These are phyloP conservation scores for Lachnellula willkommii DNA, from an alignment of 2,329 filamentous ascomycete genomes.

Conservation along the genomic window DNA sequence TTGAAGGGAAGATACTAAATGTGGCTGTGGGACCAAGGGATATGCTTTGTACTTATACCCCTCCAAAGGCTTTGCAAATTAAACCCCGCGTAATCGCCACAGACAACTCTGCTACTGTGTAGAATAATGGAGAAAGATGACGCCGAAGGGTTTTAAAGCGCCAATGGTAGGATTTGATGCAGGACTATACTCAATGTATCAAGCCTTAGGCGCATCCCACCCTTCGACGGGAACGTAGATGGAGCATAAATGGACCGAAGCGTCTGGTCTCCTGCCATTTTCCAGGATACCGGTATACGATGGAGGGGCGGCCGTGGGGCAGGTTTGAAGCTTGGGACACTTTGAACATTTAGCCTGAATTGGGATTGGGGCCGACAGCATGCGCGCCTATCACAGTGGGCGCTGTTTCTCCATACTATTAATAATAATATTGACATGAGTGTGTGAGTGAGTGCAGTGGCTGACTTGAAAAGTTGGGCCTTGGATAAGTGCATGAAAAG, in stretches of 20 bases:
- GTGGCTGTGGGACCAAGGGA: constrained; percentile 6
- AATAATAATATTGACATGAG: background rate
- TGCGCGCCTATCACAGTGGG: constrained; percentile 10
- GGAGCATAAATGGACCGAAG: background rate
- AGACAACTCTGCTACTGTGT: background rate
- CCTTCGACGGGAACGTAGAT: background rate
- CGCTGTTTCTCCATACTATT: background rate
- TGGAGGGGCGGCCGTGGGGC: constrained; percentile 7
- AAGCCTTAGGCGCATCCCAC: constrained; percentile 1
- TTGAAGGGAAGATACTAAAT: background rate
- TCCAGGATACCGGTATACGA: background rate
- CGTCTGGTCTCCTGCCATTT: background rate
- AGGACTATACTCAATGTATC: background rate
- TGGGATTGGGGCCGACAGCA: constrained; percentile 4
- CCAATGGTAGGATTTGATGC: background rate
- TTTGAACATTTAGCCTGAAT: constrained; percentile 16
- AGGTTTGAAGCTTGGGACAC: constrained; percentile 2
- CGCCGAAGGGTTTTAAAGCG: constrained; percentile 5
- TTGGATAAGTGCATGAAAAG: too few relatives aligned
- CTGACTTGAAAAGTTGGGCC: too few relatives aligned
- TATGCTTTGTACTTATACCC: constrained; percentile 16
- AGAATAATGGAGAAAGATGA: background rate
- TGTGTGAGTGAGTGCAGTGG: too few relatives aligned
- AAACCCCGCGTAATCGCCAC: background rate
- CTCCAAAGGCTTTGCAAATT: background rate